These are phyloP conservation scores for Pichia gijzeniarum DNA, from an alignment of 805 yeast genomes.

Conservation along the genomic window DNA sequence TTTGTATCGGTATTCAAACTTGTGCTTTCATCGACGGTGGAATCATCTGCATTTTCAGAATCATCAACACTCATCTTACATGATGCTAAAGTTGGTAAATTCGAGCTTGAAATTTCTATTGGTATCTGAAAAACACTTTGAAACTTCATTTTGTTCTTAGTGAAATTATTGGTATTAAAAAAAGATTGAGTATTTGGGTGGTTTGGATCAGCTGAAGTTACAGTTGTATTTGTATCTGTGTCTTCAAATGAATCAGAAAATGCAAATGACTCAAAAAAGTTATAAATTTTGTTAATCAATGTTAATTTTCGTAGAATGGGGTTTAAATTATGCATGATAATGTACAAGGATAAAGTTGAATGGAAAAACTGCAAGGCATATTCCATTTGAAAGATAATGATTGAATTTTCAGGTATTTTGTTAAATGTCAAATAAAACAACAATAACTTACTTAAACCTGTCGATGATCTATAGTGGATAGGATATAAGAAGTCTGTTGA, in stretches of 20 bases:
- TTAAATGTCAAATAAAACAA: constrained; percentile 20
- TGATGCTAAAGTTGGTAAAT: constrained; percentile 3
- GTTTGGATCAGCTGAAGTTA: no score
- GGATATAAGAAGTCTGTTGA: constrained; percentile 10
- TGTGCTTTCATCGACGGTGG: background rate
- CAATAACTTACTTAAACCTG: constrained; percentile 12
- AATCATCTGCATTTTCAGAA: background rate
- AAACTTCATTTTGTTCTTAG: background rate
- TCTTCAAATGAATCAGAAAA: constrained; percentile 4
- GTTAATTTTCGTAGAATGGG: constrained; percentile 21
- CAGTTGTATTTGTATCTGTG: background rate
- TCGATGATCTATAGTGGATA: constrained; percentile 4
- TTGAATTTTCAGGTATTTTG: constrained; percentile 13
- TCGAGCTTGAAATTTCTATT: constrained; percentile 4
- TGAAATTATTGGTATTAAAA: background rate
- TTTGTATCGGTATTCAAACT: background rate
- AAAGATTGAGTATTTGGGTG: no score
- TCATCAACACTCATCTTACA: background rate
- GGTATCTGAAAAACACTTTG: constrained; percentile 9
- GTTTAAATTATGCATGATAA: constrained; percentile 24
- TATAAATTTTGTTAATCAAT: constrained; percentile 7
- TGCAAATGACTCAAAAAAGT: constrained; percentile 7
- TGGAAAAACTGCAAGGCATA: constrained; percentile 24
- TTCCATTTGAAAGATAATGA: constrained; percentile 22
- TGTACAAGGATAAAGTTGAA: constrained; percentile 27